Conservation (phyloP, 305 asterid species). For the Ajuga reptans region DNA sequence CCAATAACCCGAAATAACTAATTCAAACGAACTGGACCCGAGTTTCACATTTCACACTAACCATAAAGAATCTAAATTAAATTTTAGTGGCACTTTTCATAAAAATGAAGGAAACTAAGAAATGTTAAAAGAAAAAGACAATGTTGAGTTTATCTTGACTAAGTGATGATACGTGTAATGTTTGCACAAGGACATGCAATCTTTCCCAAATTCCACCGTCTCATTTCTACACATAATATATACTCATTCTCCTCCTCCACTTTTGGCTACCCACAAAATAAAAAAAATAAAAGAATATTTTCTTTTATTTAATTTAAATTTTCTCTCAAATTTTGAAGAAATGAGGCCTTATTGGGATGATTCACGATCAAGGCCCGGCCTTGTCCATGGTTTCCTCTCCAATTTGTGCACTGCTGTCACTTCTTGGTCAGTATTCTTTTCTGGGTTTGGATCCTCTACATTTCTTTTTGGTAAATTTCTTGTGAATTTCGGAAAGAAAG, state of each 20-base stretch:
- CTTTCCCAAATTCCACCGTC: constrained; percentile 22
- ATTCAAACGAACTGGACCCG: too few species aligned
- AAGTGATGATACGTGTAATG: constrained; percentile 15
- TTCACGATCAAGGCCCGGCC: constrained; percentile 21
- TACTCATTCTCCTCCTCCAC: neutral
- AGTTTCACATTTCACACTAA: too few species aligned
- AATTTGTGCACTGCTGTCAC: constrained; percentile 37
- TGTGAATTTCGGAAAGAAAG: too few species aligned
- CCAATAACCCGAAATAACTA: too few species aligned
- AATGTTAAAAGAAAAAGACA: neutral
- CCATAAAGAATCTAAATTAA: neutral
- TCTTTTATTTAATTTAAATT: too few species aligned
- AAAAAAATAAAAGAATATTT: too few species aligned
- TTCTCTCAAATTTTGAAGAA: neutral
- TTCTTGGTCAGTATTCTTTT: constrained; percentile 31
- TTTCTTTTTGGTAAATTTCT: too few species aligned
- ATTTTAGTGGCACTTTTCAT: too few species aligned
- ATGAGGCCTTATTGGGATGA: constrained; percentile 24
- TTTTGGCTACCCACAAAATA: too few species aligned
- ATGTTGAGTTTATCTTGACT: neutral
- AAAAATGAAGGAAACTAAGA: neutral
- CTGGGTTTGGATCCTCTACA: too few species aligned
- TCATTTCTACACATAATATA: neutral
- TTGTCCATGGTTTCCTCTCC: constrained; percentile 24
- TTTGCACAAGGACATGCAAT: constrained; percentile 18